Conservation (phyloP, 163 green algal genomes). For the Volvox carteri region DNA sequence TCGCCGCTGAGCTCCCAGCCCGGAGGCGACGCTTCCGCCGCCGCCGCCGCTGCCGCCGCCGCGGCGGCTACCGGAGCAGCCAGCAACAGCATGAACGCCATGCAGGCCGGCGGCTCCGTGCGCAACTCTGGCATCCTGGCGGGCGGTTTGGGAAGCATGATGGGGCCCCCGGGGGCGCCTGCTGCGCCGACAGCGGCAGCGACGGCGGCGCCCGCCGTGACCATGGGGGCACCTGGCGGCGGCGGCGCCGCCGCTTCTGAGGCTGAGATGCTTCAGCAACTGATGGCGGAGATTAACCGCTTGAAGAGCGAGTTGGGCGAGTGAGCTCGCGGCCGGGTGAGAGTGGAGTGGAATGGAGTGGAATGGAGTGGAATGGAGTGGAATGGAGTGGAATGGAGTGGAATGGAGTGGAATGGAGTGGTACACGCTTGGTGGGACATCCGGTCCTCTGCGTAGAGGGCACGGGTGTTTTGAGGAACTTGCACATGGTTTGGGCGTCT, state of each 20-base stretch:
- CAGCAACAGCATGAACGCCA: conserved; percentile 1
- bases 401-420: too few relatives aligned
- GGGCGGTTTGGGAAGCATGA: not conserved
- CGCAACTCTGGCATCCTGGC: not conserved
- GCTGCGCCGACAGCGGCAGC: not conserved
- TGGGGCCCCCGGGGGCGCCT: not conserved
- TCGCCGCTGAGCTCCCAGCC: conserved; percentile 53
- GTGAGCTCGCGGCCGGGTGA: too few relatives aligned
- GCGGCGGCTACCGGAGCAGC: not conserved
- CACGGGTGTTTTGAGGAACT: too few relatives aligned
- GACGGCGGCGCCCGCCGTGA: not conserved
- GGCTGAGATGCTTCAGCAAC: conserved; percentile 69
- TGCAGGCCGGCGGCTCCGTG: not conserved
- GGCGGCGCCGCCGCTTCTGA: conserved; percentile 27
- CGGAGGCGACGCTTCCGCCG: not conserved
- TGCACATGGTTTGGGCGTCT: too few relatives aligned
- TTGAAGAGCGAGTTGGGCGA: conserved; percentile 67
- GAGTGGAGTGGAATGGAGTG: too few relatives aligned
- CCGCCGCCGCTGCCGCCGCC: not conserved
- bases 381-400: too few relatives aligned
- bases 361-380: too few relatives aligned
- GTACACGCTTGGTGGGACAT: too few relatives aligned
- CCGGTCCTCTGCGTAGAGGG: too few relatives aligned
- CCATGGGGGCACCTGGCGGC: not conserved
- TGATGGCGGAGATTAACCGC: conserved; percentile 68